Percentiles rank a stretch among this genome's conserved stretches.
These are phyloP conservation scores for Saccharomycopsis guyanensis DNA, from an alignment of 805 yeast genomes.

Conservation along the genomic window DNA sequence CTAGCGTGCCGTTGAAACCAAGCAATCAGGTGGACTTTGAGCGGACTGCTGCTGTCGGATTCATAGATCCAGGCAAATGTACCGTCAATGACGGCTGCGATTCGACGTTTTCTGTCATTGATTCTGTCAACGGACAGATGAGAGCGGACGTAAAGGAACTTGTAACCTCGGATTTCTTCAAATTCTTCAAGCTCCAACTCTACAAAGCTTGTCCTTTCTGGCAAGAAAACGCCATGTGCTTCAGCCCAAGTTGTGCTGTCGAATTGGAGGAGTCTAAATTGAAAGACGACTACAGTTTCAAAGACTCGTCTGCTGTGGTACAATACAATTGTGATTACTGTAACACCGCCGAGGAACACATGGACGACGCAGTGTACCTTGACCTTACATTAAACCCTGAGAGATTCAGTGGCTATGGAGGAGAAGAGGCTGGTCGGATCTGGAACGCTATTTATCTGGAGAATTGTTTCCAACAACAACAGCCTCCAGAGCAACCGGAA, in stretches of 20 bases:
- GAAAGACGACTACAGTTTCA: slow-evolving; percentile 35
- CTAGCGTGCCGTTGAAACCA: no score
- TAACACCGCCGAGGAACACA: slow-evolving; percentile 51
- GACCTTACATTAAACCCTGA: slow-evolving; percentile 87
- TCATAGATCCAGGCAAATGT: slow-evolving; percentile 11
- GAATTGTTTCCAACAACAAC: slow-evolving; percentile 63
- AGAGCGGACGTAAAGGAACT: slow-evolving; percentile 50
- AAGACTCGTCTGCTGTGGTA: slow-evolving; percentile 25
- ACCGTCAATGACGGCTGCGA: slow-evolving; percentile 21
- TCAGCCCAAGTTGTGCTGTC: slow-evolving; percentile 83
- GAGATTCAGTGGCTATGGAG: slow-evolving; percentile 93
- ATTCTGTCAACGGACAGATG: slow-evolving; percentile 27
- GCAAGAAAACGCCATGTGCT: slow-evolving; percentile 71
- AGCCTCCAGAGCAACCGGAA: slow-evolving; percentile 19
- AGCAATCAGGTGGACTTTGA: not conserved
- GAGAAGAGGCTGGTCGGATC: slow-evolving; percentile 82
- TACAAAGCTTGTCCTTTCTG: slow-evolving; percentile 81
- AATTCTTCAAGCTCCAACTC: slow-evolving; percentile 78
- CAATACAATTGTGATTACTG: slow-evolving; percentile 54
- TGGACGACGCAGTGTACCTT: slow-evolving; percentile 71
- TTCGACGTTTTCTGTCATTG: slow-evolving; percentile 17
- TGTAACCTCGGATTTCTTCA: slow-evolving; percentile 73
- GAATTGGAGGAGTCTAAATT: slow-evolving; percentile 67
- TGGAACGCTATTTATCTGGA: slow-evolving; percentile 92
- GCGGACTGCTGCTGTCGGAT: slow-evolving; percentile 13